These are phyloP conservation scores for Fusarium anthophilum DNA, from an alignment of 2,329 filamentous ascomycete species.

Conservation along the genomic window DNA sequence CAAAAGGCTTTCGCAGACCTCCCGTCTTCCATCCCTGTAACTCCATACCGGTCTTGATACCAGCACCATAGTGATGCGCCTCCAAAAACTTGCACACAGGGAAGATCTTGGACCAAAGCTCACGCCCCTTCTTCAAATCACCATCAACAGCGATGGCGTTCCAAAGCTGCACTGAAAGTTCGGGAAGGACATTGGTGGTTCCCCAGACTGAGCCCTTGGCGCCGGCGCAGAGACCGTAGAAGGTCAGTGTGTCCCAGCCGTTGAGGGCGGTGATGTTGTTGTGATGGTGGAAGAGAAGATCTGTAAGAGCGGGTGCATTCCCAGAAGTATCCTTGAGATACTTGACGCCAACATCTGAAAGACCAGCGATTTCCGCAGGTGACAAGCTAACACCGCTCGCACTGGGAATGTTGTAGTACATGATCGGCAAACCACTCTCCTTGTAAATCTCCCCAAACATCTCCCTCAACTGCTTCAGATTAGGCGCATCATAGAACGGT, in stretches of 20 bases:
- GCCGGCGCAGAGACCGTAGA: constrained; percentile 61
- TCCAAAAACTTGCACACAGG: constrained; percentile 62
- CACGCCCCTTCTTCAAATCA: constrained; percentile 54
- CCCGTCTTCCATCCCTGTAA: constrained; percentile 56
- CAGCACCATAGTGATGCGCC: constrained; percentile 56
- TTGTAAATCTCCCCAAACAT: constrained; percentile 54
- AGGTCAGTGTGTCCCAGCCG: constrained; percentile 63
- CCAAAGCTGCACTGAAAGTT: constrained; percentile 58
- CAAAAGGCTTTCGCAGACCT: constrained; percentile 60
- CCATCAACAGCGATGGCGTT: constrained; percentile 51
- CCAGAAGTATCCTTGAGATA: constrained; percentile 64
- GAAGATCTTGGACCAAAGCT: constrained; percentile 59
- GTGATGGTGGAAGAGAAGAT: constrained; percentile 54
- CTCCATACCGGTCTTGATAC: constrained; percentile 61
- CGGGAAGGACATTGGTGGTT: constrained; percentile 60
- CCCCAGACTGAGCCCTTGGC: constrained; percentile 62
- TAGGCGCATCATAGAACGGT: constrained; percentile 59
- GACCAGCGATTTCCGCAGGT: constrained; percentile 53
- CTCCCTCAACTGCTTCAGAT: constrained; percentile 45
- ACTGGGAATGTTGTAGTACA: constrained; percentile 63
- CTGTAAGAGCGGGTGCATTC: constrained; percentile 59
- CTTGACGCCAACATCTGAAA: constrained; percentile 57
- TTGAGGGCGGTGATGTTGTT: constrained; percentile 59
- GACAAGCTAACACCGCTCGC: constrained; percentile 55
- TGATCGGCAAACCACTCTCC: constrained; percentile 53